These are phyloP conservation scores for Macroventuria anomochaeta DNA, from an alignment of 2,329 filamentous ascomycete species.

Conservation along the genomic window DNA sequence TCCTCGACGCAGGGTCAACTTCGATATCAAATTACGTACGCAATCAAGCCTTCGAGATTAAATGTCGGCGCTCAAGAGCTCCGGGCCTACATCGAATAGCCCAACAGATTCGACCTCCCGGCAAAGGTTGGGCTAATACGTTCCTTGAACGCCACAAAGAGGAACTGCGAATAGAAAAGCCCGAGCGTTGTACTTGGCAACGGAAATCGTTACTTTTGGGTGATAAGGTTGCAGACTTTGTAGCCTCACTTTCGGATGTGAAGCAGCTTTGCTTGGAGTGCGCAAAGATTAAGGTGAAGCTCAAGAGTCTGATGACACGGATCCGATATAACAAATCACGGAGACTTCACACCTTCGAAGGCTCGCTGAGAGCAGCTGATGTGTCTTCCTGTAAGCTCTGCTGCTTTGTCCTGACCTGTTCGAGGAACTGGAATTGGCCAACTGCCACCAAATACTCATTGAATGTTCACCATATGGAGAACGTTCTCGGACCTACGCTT, in stretches of 20 bases:
- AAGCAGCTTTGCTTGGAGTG: background rate
- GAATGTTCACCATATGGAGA: background rate
- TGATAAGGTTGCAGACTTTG: background rate
- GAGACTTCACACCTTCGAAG: background rate
- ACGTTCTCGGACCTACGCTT: background rate
- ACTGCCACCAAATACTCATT: background rate
- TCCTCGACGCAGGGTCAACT: too few relatives aligned
- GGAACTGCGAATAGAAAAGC: background rate
- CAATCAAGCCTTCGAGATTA: background rate
- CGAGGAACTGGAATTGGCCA: background rate
- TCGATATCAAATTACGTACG: too few relatives aligned
- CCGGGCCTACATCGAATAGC: background rate
- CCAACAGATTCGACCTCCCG: background rate
- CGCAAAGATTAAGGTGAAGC: background rate
- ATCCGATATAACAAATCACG: background rate
- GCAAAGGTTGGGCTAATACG: background rate
- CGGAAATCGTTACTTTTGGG: background rate
- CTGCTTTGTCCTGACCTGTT: background rate
- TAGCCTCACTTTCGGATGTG: background rate
- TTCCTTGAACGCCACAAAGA: background rate
- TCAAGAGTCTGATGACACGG: background rate
- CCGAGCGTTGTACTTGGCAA: background rate
- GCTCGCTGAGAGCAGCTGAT: background rate
- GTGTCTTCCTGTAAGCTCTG: background rate
- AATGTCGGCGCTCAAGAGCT: background rate